These are phyloP conservation scores for Curvularia verruculosa DNA, from an alignment of 2,329 filamentous ascomycete species.

Conservation along the genomic window DNA sequence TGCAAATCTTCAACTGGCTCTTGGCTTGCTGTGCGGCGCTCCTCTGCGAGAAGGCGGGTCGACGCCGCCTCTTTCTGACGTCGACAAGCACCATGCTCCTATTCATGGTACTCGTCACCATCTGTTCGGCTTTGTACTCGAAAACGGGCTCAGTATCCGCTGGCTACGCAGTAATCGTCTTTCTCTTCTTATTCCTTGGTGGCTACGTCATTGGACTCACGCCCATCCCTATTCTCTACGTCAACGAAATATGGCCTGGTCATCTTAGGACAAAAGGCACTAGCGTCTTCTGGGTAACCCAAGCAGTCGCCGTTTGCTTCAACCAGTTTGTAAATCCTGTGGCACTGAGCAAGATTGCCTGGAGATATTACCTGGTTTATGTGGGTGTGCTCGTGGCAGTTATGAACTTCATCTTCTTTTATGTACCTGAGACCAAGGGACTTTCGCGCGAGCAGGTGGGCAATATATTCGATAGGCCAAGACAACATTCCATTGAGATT, in stretches of 20 bases:
- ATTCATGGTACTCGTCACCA: background rate
- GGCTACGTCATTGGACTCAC: conserved; percentile 30
- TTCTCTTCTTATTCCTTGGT: background rate
- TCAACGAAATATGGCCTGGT: conserved; percentile 46
- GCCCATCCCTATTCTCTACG: conserved; percentile 41
- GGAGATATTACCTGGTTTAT: background rate
- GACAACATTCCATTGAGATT: background rate
- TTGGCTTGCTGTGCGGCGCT: background rate
- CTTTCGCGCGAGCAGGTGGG: background rate
- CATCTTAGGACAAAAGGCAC: conserved; percentile 29
- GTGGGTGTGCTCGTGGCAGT: background rate
- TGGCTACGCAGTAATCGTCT: background rate
- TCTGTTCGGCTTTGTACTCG: background rate
- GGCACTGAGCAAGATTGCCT: background rate
- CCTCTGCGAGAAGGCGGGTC: background rate
- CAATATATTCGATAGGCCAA: background rate
- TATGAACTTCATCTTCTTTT: background rate
- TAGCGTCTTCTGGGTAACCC: conserved; percentile 26
- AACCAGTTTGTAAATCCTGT: background rate
- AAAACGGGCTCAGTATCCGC: background rate
- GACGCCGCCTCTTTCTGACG: background rate
- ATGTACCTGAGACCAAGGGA: background rate
- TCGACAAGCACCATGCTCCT: background rate
- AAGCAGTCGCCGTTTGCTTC: conserved; percentile 11
- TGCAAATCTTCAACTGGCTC: background rate